Evolutionary conservation across 805 yeast species (phyloP).

Genomic region (Kodamaea jinghongensis): DNA sequence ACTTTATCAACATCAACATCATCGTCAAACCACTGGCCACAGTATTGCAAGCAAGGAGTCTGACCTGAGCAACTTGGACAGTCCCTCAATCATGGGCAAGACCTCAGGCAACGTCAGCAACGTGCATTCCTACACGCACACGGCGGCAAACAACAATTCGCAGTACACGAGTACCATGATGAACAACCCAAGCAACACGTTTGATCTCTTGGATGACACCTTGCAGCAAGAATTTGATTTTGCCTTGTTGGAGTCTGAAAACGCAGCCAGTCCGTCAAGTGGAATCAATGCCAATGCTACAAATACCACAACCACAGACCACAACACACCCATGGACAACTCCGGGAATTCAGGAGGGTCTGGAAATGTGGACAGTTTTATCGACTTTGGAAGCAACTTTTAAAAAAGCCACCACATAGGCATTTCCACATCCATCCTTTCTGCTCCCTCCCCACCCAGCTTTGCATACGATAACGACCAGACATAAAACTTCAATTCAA

Average conservation of each 20-base stretch:
- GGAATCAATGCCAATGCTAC: slow-evolving; percentile 1
- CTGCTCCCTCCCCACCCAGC: no score
- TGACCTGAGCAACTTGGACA: slow-evolving; percentile 5
- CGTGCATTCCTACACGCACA: slow-evolving; percentile 16
- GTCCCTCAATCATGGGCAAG: slow-evolving; percentile 11
- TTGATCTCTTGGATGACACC: slow-evolving; percentile 7
- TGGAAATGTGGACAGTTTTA: slow-evolving; percentile 22
- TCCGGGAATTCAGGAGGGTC: slow-evolving; percentile 10
- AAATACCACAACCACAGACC: slow-evolving; percentile 3
- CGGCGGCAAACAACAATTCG: slow-evolving; percentile 6
- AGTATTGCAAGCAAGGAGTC: slow-evolving; percentile 4
- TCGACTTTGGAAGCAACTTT: slow-evolving; percentile 14
- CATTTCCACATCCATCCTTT: not conserved
- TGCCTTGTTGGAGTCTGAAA: slow-evolving; percentile 9
- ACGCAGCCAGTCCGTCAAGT: slow-evolving; percentile 12
- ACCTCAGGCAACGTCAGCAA: slow-evolving; percentile 9
- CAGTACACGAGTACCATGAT: slow-evolving; percentile 4
- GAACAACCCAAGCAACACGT: slow-evolving; percentile 4
- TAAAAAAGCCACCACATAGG: slow-evolving; percentile 1
- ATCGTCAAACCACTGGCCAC: slow-evolving; percentile 5
- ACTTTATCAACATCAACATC: slow-evolving; percentile 1
- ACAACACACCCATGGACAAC: slow-evolving; percentile 9
- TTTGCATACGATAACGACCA: no score
- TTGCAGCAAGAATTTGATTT: slow-evolving; percentile 11
- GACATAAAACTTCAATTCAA: no score